phyloP scores from a whole-genome alignment of 2,329 filamentous ascomycete genomes.

The Bipolaris sorokiniana region DNA sequence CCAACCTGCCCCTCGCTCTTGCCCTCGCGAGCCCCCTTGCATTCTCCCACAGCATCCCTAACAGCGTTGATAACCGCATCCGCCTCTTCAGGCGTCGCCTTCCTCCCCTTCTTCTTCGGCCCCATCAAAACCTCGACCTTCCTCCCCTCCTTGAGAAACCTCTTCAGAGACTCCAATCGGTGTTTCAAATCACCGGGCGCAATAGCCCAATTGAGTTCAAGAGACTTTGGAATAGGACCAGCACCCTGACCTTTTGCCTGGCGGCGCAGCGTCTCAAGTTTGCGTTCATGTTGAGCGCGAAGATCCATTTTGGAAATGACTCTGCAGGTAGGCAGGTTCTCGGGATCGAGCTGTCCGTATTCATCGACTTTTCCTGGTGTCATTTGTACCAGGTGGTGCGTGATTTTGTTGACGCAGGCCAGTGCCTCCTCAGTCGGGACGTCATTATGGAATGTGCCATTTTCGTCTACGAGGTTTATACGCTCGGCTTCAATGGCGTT shows the following conservation, averaged over 20 bases:
- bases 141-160: conserved; percentile 75
- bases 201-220: conserved; percentile 94
- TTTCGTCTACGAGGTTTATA: conserved; percentile 54
- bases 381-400: conserved; percentile 60
- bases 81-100: conserved; percentile 64
- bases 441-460: conserved; percentile 45
- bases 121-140: conserved; percentile 76
- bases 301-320: conserved; percentile 66
- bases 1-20: conserved; percentile 40
- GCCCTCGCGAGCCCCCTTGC: conserved; percentile 34
- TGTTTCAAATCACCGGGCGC: conserved; percentile 75
- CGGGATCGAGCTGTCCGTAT: conserved; percentile 49
- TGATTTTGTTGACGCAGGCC: conserved; percentile 55
- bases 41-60: conserved; percentile 51
- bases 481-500: conserved; percentile 54
- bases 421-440: conserved; percentile 50
- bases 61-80: conserved; percentile 62
- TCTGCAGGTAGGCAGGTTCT: conserved; percentile 68
- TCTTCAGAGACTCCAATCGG: conserved; percentile 56
- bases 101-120: conserved; percentile 68
- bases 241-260: conserved; percentile 40
- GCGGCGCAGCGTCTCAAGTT: conserved; percentile 53
- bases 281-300: conserved; percentile 54
- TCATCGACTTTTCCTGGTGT: conserved; percentile 34
- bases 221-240: conserved; percentile 64